These are phyloP conservation scores for Cytospora paraplurivora DNA, from an alignment of 2,329 filamentous ascomycete genomes.

Conservation along the genomic window DNA sequence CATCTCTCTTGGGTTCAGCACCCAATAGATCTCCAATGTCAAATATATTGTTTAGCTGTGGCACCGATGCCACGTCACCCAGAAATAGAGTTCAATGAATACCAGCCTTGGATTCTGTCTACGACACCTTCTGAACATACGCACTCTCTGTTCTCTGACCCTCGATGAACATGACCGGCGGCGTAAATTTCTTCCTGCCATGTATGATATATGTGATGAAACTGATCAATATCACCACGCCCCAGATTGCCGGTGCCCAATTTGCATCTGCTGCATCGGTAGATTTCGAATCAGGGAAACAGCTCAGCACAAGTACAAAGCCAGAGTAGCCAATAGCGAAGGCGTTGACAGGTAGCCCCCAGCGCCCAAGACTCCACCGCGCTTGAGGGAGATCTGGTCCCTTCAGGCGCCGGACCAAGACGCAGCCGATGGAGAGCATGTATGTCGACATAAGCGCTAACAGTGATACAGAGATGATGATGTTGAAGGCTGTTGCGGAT, in stretches of 20 bases:
- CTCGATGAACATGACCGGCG: slow-evolving; percentile 25
- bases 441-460: slow-evolving; percentile 40
- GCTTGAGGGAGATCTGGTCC: slow-evolving; percentile 38
- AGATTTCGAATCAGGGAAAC: slow-evolving; percentile 4
- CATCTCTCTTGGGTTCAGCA: no score
- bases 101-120: background rate
- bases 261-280: slow-evolving; percentile 21
- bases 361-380: slow-evolving; percentile 42
- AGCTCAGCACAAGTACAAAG: slow-evolving; percentile 31
- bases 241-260: slow-evolving; percentile 26
- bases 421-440: slow-evolving; percentile 38
- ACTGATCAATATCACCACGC: slow-evolving; percentile 20
- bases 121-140: slow-evolving; percentile 20
- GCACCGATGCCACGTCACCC: no score
- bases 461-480: slow-evolving; percentile 39
- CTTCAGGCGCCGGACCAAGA: slow-evolving; percentile 40
- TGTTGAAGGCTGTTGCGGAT: slow-evolving; percentile 39
- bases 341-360: slow-evolving; percentile 43
- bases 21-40: no score
- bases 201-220: slow-evolving; percentile 22
- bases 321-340: slow-evolving; percentile 31
- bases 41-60: no score
- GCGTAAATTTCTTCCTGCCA: slow-evolving; percentile 20
- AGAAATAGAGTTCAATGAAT: no score
- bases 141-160: slow-evolving; percentile 9